Conservation (phyloP, 2,329 filamentous ascomycete genomes). For the Cytospora paraplurivora region DNA sequence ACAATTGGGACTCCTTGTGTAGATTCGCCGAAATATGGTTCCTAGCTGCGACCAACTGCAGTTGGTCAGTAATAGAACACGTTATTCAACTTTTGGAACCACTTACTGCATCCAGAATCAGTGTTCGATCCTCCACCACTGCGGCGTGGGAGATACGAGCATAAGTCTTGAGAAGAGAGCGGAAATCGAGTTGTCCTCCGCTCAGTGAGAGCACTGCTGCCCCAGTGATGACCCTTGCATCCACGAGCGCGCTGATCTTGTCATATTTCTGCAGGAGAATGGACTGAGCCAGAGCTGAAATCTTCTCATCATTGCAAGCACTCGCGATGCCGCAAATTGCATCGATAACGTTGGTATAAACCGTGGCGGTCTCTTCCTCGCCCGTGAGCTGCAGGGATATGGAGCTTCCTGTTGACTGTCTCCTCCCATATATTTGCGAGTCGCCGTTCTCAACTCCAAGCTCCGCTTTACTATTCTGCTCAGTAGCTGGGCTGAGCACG, state of each 20-base stretch:
- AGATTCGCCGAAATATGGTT: conserved; percentile 74
- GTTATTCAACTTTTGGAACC: neutral
- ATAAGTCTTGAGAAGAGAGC: conserved; percentile 82
- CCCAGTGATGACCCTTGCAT: conserved; percentile 83
- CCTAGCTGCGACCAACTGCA: conserved; percentile 72
- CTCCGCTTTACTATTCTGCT: conserved; percentile 37
- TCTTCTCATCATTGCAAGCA: conserved; percentile 83
- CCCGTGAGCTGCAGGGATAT: conserved; percentile 76
- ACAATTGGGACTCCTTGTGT: conserved; percentile 70
- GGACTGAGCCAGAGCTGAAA: conserved; percentile 87
- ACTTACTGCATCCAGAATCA: conserved; percentile 72
- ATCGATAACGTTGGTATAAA: conserved; percentile 89
- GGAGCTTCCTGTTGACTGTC: conserved; percentile 69
- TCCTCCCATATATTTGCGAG: conserved; percentile 52
- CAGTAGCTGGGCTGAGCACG: conserved; percentile 75
- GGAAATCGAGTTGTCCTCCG: conserved; percentile 80
- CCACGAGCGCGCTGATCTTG: conserved; percentile 77
- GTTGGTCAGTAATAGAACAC: neutral
- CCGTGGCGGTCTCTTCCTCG: conserved; percentile 75
- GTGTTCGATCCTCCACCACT: conserved; percentile 66
- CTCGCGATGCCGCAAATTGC: conserved; percentile 89
- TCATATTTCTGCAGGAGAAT: conserved; percentile 96
- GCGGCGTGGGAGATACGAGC: conserved; percentile 73
- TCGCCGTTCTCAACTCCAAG: conserved; percentile 44
- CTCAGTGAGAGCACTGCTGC: conserved; percentile 76